Evolutionary conservation across 2,329 filamentous ascomycete genomes (phyloP), one percentile per base, ranked within the genome.

Genomic region (Penicillium polonicum): DNA sequence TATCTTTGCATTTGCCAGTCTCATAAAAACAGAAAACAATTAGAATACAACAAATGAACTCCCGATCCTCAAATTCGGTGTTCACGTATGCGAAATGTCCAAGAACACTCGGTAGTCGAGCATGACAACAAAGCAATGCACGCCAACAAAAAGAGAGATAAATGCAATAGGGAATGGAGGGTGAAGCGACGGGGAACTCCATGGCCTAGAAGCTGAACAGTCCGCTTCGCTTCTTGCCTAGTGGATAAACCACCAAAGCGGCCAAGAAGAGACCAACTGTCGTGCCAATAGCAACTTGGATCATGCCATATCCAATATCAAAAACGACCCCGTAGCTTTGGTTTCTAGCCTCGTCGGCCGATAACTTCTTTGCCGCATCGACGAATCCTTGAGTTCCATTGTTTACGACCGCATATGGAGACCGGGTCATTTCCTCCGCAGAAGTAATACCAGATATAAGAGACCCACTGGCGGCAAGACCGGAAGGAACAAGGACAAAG

Each of bases 401-500:
- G 39, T 52, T 55, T 8, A 67, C 63, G 8, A 67, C 61, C 3
- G 58, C 52, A 42, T 64, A 61, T 3, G 63, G 64, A 9, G 63
- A 66, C 5, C 64, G 60, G 3, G 49, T 79, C 61, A 85, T 83
- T 62, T 85, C 79, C 60, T 86, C 79, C 0, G 85, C 84, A 3
- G 79, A 81, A 10, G 79, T 79, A 44, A 87, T 76, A 15, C 85
- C 84, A 0, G 79, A 77, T 2, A 87, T 79, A 19, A 87, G 69
- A 5, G 78, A 81, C 1, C 85, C 85, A 52, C 78, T 79, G 0
- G 84, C 83, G 3, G 84, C 82, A 3, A 87, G 74, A 1, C 84
- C 85, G 2, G 79, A 83, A 0, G 85, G 85, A 0, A 87, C 84
- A 58, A 86, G 83, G 2, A 86, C 83, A 61, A 95, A 95, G 62